Evolutionary conservation across 2,329 filamentous ascomycete species (phyloP).

Genomic region (Tolypocladium ophioglossoides): DNA sequence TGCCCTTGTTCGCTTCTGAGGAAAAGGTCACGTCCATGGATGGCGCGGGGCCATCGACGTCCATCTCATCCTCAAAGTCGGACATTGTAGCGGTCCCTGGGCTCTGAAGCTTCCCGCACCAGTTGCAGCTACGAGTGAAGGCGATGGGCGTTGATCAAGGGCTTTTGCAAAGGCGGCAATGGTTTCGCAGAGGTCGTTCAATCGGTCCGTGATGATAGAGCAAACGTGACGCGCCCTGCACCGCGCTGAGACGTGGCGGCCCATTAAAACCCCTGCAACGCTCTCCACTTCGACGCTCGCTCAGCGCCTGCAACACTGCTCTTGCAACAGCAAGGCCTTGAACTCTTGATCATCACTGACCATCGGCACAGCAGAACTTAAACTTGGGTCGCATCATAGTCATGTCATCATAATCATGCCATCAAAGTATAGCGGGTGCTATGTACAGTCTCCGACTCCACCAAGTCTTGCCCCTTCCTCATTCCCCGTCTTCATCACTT

Average conservation of each 20-base stretch:
- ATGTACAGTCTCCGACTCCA: background rate
- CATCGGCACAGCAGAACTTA: background rate
- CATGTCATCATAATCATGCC: background rate
- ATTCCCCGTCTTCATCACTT: background rate
- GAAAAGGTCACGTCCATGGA: slow-evolving; percentile 54
- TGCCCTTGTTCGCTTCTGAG: slow-evolving; percentile 73
- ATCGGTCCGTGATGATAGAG: background rate
- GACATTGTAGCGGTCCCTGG: slow-evolving; percentile 33
- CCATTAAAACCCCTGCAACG: slow-evolving; percentile 15
- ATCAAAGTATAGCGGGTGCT: background rate
- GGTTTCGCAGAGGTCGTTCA: background rate
- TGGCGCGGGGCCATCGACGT: slow-evolving; percentile 39
- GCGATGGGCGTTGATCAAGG: background rate
- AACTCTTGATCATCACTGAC: background rate
- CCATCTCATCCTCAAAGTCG: slow-evolving; percentile 51
- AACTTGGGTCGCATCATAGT: background rate
- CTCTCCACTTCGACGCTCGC: background rate
- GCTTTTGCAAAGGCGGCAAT: background rate
- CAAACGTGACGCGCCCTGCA: slow-evolving; percentile 2
- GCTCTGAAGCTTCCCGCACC: background rate
- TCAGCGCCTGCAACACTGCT: background rate
- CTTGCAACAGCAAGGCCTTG: background rate
- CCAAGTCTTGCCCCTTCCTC: background rate
- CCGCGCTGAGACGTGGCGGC: slow-evolving; percentile 18
- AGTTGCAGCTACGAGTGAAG: background rate